Percentiles rank a stretch among this genome's conserved stretches.
Evolutionary conservation across 2,329 filamentous ascomycete genomes (phyloP).

Genomic region (Emmonsia crescens): DNA sequence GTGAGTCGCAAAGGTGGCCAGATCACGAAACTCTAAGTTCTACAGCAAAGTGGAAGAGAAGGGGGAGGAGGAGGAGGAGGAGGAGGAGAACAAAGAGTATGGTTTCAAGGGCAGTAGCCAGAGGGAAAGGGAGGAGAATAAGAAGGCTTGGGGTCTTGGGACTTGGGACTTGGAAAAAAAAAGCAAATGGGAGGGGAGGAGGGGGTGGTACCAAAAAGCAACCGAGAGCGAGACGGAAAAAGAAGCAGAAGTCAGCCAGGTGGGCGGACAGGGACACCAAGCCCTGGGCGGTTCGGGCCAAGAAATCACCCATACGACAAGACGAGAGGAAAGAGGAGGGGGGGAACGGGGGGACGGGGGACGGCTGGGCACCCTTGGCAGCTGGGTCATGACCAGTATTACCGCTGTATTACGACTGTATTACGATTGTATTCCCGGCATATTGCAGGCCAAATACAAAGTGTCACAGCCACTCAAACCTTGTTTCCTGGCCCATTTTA

Average conservation of each 20-base stretch:
- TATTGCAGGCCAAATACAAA: not conserved
- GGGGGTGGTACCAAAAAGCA: not conserved
- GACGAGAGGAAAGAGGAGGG: not conserved
- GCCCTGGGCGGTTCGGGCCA: constrained; percentile 8
- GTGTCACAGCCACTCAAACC: not conserved
- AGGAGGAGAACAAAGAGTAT: not conserved
- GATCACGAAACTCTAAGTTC: not conserved
- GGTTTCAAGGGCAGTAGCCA: not conserved
- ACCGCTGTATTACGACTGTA: not conserved
- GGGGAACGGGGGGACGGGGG: not conserved
- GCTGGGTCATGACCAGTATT: too few species aligned
- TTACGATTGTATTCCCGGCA: not conserved
- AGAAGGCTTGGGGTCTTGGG: too few species aligned
- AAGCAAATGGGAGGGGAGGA: not conserved
- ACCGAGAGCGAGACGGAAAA: constrained; percentile 11
- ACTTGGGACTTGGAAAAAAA: too few species aligned
- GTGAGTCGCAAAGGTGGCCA: not conserved
- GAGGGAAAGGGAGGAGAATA: not conserved
- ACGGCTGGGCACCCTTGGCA: not conserved
- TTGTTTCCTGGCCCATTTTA: not conserved
- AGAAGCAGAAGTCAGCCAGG: constrained; percentile 4
- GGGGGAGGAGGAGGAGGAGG: not conserved
- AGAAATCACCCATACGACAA: not conserved
- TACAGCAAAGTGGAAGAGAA: not conserved
- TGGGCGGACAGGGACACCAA: constrained; percentile 12